Evolutionary conservation across 257 asterid genomes (phyloP).

Genomic region (Haberlea rhodopensis): DNA sequence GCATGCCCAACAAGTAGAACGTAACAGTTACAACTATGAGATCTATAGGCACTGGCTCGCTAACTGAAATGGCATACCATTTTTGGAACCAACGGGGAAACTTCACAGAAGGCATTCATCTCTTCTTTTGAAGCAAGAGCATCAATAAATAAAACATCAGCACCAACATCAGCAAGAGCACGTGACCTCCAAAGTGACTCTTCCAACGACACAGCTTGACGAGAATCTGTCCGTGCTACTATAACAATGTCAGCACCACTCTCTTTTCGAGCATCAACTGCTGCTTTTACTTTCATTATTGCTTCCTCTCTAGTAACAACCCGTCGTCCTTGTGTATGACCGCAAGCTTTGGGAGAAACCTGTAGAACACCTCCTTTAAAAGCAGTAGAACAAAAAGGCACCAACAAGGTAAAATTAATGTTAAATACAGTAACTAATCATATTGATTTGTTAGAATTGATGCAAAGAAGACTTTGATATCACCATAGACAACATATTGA

Average conservation of each 20-base stretch:
- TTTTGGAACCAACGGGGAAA: conserved; percentile 78
- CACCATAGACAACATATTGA: conserved; percentile 10
- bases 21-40: not conserved
- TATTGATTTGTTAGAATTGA: conserved; percentile 5
- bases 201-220: conserved; percentile 81
- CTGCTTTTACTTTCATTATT: conserved; percentile 73
- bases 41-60: not conserved
- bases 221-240: conserved; percentile 96
- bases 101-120: conserved; percentile 80
- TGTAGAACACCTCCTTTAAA: conserved; percentile 30
- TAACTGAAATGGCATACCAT: conserved; percentile 45
- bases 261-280: conserved; percentile 87
- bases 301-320: conserved; percentile 93
- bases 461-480: not conserved
- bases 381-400: conserved; percentile 9
- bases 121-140: conserved; percentile 93
- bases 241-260: conserved; percentile 90
- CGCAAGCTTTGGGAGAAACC: conserved; percentile 98
- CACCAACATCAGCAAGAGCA: conserved; percentile 88
- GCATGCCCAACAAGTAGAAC: not conserved
- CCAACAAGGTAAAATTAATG: conserved; percentile 6
- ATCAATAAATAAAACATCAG: conserved; percentile 88
- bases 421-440: conserved; percentile 1
- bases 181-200: conserved; percentile 91
- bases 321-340: conserved; percentile 87